Conservation (phyloP, 345 rosid genomes). For the Pistacia atlantica region DNA sequence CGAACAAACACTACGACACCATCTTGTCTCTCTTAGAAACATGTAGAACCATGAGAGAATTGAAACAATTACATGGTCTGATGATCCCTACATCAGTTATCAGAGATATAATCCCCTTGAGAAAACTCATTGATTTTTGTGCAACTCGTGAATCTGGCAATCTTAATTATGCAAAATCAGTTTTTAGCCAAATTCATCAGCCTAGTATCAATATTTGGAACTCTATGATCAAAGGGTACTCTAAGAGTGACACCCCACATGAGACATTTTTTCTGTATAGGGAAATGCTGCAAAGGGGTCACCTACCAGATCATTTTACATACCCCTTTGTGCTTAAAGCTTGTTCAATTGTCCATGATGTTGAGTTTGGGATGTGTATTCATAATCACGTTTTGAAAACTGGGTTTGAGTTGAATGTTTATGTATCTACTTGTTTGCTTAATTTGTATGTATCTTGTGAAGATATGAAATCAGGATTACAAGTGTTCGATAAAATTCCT, state of each 20-base stretch:
- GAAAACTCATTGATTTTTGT: slow-evolving; percentile 33
- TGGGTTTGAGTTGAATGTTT: slow-evolving; percentile 34
- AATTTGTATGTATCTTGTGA: slow-evolving; percentile 37
- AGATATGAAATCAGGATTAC: slow-evolving; percentile 26
- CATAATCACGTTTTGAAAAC: slow-evolving; percentile 33
- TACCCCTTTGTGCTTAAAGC: slow-evolving; percentile 39
- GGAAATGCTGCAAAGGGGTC: slow-evolving; percentile 35
- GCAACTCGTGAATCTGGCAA: slow-evolving; percentile 16
- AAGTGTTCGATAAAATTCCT: slow-evolving; percentile 35
- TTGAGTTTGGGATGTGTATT: slow-evolving; percentile 26
- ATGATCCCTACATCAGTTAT: slow-evolving; percentile 37
- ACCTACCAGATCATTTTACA: slow-evolving; percentile 29
- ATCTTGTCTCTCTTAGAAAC: slow-evolving; percentile 30
- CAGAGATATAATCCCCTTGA: slow-evolving; percentile 34
- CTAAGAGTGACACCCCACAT: slow-evolving; percentile 18
- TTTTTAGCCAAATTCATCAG: background rate
- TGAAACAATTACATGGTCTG: slow-evolving; percentile 35
- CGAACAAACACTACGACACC: slow-evolving; percentile 30
- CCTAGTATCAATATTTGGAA: slow-evolving; percentile 43
- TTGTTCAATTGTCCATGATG: slow-evolving; percentile 23
- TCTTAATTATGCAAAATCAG: slow-evolving; percentile 27
- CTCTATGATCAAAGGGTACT: slow-evolving; percentile 44
- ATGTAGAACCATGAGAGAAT: slow-evolving; percentile 31
- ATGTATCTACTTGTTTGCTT: slow-evolving; percentile 42
- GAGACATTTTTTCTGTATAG: slow-evolving; percentile 27